phyloP scores from a whole-genome alignment of 768 basidiomycete species.

The Mycena indigotica region DNA sequence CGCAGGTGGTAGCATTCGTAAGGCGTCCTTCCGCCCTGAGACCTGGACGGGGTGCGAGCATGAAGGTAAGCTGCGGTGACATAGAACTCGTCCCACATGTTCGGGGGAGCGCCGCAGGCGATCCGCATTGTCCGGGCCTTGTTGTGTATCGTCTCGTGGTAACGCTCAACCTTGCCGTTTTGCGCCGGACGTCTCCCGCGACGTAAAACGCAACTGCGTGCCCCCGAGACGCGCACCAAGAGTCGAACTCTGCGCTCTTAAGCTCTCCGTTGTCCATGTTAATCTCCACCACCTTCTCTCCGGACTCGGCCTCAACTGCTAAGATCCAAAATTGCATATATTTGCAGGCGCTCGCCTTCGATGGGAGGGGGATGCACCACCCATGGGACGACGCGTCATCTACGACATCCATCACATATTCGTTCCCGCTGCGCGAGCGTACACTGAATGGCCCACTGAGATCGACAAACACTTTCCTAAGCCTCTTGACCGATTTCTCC shows the following conservation, averaged over 20 bases:
- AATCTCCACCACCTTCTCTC: not conserved
- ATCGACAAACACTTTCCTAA: not conserved
- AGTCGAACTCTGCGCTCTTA: not conserved
- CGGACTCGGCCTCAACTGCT: not conserved
- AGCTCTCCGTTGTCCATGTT: not conserved
- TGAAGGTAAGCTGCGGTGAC: conserved; percentile 21
- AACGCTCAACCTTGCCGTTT: not conserved
- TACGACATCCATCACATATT: not conserved
- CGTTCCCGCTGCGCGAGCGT: not conserved
- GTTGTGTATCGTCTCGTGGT: not conserved
- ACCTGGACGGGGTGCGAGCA: conserved; percentile 16
- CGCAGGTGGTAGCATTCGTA: conserved; percentile 19
- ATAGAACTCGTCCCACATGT: conserved; percentile 25
- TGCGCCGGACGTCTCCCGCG: not conserved
- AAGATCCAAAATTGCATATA: not conserved
- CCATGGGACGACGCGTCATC: not conserved
- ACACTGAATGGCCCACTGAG: not conserved
- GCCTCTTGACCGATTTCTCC: not conserved
- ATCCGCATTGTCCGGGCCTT: conserved; percentile 10
- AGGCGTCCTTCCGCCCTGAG: conserved; percentile 12
- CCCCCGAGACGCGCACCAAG: not conserved
- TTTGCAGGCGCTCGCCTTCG: not conserved
- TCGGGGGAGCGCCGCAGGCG: conserved; percentile 6
- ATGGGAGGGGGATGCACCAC: not conserved
- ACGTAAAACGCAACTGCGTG: not conserved